Conservation (phyloP, 768 basidiomycete species). For the Exsudoporus frostii region DNA sequence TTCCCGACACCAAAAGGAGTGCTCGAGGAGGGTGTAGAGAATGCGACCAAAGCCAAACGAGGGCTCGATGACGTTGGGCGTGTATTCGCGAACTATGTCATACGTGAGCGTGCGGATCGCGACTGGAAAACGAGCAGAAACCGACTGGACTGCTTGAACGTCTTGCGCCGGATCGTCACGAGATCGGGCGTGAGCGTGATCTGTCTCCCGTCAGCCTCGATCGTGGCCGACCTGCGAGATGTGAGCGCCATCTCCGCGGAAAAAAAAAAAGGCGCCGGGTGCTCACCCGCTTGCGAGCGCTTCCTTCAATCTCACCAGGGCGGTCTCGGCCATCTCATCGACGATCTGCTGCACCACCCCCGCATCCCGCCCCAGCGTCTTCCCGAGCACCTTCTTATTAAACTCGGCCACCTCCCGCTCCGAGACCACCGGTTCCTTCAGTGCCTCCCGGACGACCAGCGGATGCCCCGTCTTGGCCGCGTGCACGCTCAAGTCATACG, state of each 20-base stretch:
- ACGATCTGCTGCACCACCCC: conserved; percentile 61
- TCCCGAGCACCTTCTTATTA: conserved; percentile 87
- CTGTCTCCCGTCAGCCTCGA: conserved; percentile 60
- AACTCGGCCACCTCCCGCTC: conserved; percentile 78
- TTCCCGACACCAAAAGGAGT: conserved; percentile 93
- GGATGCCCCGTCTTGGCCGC: conserved; percentile 77
- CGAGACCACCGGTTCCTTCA: conserved; percentile 81
- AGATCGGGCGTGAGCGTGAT: conserved; percentile 72
- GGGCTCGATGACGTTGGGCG: conserved; percentile 97
- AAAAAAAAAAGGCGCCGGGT: too few relatives aligned
- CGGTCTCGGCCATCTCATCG: conserved; percentile 61
- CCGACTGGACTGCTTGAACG: conserved; percentile 83
- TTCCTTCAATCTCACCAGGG: conserved; percentile 61
- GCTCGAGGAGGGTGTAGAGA: conserved; percentile 89
- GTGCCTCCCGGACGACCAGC: conserved; percentile 79
- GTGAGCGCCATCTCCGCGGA: conserved; percentile 8
- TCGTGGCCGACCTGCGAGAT: conserved; percentile 45
- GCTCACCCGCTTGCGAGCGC: conserved; percentile 74
- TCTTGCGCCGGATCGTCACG: conserved; percentile 76
- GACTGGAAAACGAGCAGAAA: conserved; percentile 10
- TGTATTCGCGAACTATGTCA: conserved; percentile 83
- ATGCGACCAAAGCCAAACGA: conserved; percentile 98
- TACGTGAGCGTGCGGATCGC: conserved; percentile 15
- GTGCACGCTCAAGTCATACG: conserved; percentile 94
- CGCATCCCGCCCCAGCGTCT: conserved; percentile 86